Evolutionary conservation across 345 rosid genomes (phyloP).

Genomic region (Hevea brasiliensis): DNA sequence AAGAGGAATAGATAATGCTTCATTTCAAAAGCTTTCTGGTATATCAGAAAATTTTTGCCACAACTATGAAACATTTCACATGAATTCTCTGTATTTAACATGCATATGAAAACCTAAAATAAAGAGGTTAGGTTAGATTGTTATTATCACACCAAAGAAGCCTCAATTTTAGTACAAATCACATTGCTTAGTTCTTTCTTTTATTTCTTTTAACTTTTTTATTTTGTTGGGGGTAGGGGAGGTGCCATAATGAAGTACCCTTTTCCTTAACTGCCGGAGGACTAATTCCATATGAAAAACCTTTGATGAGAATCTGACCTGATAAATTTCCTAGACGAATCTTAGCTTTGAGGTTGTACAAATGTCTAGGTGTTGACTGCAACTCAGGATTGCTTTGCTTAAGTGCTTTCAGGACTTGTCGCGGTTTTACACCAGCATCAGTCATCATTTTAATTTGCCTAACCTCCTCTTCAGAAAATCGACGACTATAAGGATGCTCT

Average conservation of each 20-base stretch:
- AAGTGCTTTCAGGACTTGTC: slow-evolving; percentile 47
- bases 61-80: slow-evolving; percentile 6
- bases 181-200: not conserved
- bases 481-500: slow-evolving; percentile 53
- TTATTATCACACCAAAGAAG: not conserved
- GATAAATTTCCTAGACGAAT: slow-evolving; percentile 45
- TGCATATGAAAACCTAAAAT: not conserved
- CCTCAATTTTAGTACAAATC: not conserved
- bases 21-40: not conserved
- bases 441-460: slow-evolving; percentile 46
- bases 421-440: slow-evolving; percentile 51
- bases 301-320: slow-evolving; percentile 21
- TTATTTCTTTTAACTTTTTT: not conserved
- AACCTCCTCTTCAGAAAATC: slow-evolving; percentile 49
- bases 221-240: not conserved
- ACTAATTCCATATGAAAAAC: not conserved
- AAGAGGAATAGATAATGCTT: slow-evolving; percentile 4
- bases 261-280: not conserved
- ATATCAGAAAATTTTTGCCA: slow-evolving; percentile 1
- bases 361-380: slow-evolving; percentile 51
- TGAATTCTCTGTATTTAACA: slow-evolving; percentile 2
- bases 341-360: slow-evolving; percentile 53
- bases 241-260: not conserved
- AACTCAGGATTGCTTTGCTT: slow-evolving; percentile 45
- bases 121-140: not conserved